These are phyloP conservation scores for Botrytis galanthina DNA, from an alignment of 2,329 filamentous ascomycete species.

Conservation along the genomic window DNA sequence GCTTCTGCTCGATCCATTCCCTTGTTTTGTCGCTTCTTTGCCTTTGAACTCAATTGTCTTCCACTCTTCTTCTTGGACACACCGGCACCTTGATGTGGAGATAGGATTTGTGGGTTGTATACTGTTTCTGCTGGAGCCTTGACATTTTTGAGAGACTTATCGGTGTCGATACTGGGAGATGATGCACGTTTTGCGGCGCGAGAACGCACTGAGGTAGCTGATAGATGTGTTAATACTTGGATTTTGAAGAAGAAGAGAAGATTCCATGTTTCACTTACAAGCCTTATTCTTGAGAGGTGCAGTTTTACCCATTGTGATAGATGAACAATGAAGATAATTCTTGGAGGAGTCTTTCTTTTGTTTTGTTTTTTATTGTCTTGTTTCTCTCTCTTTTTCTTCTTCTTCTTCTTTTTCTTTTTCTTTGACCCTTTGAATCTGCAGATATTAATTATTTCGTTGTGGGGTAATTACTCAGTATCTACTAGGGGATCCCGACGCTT, in stretches of 20 bases:
- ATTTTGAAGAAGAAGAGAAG: not conserved
- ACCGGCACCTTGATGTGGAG: conserved; percentile 64
- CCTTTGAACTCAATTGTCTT: conserved; percentile 54
- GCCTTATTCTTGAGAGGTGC: conserved; percentile 37
- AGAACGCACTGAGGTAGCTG: conserved; percentile 62
- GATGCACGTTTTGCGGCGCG: conserved; percentile 71
- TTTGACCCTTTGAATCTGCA: not conserved
- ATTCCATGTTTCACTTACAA: conserved; percentile 25
- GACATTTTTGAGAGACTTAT: conserved; percentile 67
- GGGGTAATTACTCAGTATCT: not conserved
- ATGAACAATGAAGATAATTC: not conserved
- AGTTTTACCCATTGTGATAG: conserved; percentile 38
- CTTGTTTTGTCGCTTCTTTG: conserved; percentile 55
- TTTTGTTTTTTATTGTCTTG: not conserved
- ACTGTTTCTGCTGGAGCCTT: conserved; percentile 49
- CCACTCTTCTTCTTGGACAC: conserved; percentile 65
- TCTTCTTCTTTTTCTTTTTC: not conserved
- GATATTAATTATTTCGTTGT: conserved; percentile 11
- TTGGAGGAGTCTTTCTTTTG: not conserved
- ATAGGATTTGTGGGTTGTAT: conserved; percentile 62
- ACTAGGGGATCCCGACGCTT: not conserved
- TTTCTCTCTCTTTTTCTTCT: not conserved
- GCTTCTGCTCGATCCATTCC: conserved; percentile 59
- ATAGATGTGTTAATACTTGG: not conserved
- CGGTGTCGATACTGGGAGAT: conserved; percentile 66